Base-by-base conservation (phyloP, 176 grass and related monocot species). In the Avena sativa region DNA sequence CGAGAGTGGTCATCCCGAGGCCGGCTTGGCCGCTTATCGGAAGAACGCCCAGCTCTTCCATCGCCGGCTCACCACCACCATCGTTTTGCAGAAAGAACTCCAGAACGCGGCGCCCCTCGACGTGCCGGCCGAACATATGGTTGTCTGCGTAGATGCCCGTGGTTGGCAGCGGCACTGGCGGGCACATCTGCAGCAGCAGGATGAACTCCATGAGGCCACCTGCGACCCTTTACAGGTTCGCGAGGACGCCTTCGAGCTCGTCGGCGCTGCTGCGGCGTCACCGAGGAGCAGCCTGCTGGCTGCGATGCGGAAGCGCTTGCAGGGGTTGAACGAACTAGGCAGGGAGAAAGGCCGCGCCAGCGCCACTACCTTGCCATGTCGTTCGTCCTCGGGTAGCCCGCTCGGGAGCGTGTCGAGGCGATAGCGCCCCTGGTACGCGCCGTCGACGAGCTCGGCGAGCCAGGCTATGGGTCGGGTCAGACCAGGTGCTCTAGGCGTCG, bases 1-100 rank as follows among this genome's bases (percentile, higher is more conserved):
- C 85, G 38, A 86, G 85, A 9, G 85, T 86, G 8, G 76, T 86
- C 76, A 21, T 71, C 65, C 85, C 76, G 11, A 72, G 15, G 40
- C 85, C 76, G 6, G 52, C 32, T 4, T 21, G 25, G 6, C 76
- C 52, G 52, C 80, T 25, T 10, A 86, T 38, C 2, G 65, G 17
- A 3, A 86, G 76, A 4, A 80, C 66, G 53, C 76, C 77, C 2
- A 59, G n/a, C 50, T 86, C 80, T 55, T 17, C 28, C 11, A 1
- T 6, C 11, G 19, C 11, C 48, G 64, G 47, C 63, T 69, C 55
- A 36, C 55, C 63, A 3, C 3, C 28, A 5, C 4, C 69, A 21
- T 63, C 63, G 12, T 79, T 74, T 4, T 69, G 63, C 63, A 79
- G 64, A 51, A 86, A 60, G 76, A 79, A 79, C 15, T 86, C 63